These are phyloP conservation scores for Russula sp. DNA, from an alignment of 768 basidiomycete genomes.

Conservation along the genomic window DNA sequence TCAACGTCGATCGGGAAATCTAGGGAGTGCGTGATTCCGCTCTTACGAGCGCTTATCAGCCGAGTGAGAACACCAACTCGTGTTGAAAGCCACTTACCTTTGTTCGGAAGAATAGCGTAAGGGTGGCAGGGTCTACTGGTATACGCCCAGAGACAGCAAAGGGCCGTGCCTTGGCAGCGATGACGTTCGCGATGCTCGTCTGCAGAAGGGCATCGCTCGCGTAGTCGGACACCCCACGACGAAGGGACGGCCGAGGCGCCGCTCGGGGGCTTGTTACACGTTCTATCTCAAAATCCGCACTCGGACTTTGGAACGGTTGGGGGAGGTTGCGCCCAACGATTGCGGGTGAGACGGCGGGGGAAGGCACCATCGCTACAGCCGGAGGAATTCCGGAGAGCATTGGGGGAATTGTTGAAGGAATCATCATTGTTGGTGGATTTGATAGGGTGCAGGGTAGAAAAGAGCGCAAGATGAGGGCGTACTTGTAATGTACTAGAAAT, in stretches of 20 bases:
- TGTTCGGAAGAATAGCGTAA: conserved; percentile 72
- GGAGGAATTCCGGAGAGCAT: background rate
- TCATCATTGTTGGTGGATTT: conserved; percentile 12
- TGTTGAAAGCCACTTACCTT: conserved; percentile 43
- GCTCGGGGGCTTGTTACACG: conserved; percentile 23
- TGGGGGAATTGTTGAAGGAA: conserved; percentile 14
- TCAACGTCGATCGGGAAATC: conserved; percentile 78
- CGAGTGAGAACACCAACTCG: background rate
- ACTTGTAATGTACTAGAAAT: background rate
- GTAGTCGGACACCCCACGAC: conserved; percentile 35
- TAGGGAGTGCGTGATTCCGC: conserved; percentile 70
- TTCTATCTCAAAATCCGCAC: conserved; percentile 59
- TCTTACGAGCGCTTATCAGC: conserved; percentile 34
- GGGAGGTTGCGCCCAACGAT: conserved; percentile 9
- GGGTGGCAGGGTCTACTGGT: conserved; percentile 56
- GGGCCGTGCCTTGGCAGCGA: conserved; percentile 52
- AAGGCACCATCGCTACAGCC: conserved; percentile 10
- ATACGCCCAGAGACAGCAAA: conserved; percentile 64
- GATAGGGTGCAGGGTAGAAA: conserved; percentile 10
- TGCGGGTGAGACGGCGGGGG: conserved; percentile 20
- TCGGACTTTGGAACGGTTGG: conserved; percentile 33
- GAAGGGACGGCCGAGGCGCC: conserved; percentile 19
- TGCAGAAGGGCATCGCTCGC: conserved; percentile 48
- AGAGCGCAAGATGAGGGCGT: background rate
- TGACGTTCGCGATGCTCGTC: conserved; percentile 46